Base-by-base conservation (phyloP, 495 filamentous ascomycete genomes). In the Hypoxylon perforatum region DNA sequence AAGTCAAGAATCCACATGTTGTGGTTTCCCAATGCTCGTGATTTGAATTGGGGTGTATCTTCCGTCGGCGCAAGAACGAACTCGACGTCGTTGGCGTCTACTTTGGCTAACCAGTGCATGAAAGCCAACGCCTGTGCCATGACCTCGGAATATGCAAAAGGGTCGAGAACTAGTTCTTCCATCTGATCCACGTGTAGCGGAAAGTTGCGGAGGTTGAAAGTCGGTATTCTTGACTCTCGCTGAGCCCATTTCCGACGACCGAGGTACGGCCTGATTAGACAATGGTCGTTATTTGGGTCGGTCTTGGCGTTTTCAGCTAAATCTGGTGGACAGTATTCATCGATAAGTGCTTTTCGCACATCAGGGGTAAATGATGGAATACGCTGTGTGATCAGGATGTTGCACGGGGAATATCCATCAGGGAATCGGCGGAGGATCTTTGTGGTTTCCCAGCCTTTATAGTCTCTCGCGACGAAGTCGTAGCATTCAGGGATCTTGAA, bases 1-100 rank as follows among this genome's bases (percentile, higher is more conserved):
- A 83, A 85, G 46, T 85, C 81, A 3, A 85, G 69, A 9, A 82
- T 47, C 82, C 81, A 84, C 52, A 82, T 61, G 1, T 48, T 47
- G 49, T 74, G 70, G 0, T 56, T 19, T 1, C 73, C 74, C 0
- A 78, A 52, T 1, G 42, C 48, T 55, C 28, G 33, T 9, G 54
- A 48, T 18, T 19, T 28, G 66, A 74, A 51, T 14, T n/a, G 11
- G 47, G 28, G 38, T 19, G 56, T 22, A 47, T 14, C 54, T 55
- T 19, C 48, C 52, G 14, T 50, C 28, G 47, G 49, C 12, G 76
- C 81, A 3, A 86, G 78, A 22, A 85, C 82, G 61, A 85, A 85
- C 56, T 86, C 84, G 21, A 85, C 72, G 50, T 84, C 84, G 39
- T 78, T 79, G 0, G 71, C 81, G 61, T 85, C 82, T 3, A 85